Conservation (phyloP, 176 grass and related monocot genomes). For the Lolium multiflorum region DNA sequence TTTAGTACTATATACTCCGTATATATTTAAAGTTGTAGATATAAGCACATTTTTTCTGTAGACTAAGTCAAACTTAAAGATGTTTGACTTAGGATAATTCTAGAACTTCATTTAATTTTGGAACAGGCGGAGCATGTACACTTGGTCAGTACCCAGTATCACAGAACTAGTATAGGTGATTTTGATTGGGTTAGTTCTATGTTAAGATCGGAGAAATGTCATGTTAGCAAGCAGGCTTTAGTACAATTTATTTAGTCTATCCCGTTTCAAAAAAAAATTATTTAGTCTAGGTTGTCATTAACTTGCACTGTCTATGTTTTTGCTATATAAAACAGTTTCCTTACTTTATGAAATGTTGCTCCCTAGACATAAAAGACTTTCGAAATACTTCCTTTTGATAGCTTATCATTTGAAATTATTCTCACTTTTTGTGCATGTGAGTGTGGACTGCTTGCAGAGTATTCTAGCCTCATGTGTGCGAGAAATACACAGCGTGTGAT, state of each 20-base stretch:
- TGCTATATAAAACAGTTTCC: neutral
- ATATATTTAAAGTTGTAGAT: too few relatives aligned
- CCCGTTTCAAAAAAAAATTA: too few relatives aligned
- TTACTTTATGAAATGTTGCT: slow-evolving; percentile 3
- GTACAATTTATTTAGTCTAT: neutral
- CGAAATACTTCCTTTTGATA: neutral
- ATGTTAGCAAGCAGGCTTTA: neutral
- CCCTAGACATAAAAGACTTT: neutral
- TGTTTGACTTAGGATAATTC: too few relatives aligned
- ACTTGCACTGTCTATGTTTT: neutral
- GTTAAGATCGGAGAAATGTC: neutral
- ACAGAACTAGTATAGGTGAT: neutral
- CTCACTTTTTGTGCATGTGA: neutral
- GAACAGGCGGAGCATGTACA: neutral
- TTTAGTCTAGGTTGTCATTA: neutral
- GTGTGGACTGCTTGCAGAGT: neutral
- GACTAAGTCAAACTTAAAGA: too few relatives aligned
- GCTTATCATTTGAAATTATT: neutral
- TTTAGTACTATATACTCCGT: too few relatives aligned
- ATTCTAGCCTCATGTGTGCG: neutral
- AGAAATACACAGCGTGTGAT: neutral
- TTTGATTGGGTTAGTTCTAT: slow-evolving; percentile 45
- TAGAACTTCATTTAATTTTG: too few relatives aligned
- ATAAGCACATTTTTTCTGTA: too few relatives aligned
- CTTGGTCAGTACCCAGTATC: neutral